Conservation (phyloP, 495 filamentous ascomycete genomes). For the Lentithecium fluviatile region DNA sequence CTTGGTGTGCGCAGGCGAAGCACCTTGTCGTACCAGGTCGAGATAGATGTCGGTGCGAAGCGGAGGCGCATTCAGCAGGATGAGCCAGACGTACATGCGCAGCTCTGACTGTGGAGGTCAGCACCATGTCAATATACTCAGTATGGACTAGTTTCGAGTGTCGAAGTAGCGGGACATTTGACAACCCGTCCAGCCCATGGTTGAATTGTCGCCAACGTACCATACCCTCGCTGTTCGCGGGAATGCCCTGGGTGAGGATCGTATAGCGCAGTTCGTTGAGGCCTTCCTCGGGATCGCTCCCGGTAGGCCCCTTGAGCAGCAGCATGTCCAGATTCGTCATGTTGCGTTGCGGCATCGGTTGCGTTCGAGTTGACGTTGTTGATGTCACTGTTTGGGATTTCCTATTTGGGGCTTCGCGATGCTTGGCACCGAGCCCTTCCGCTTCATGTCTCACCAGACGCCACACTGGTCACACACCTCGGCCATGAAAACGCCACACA, state of each 20-base stretch:
- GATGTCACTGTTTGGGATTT: not conserved
- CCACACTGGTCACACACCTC: too few species aligned
- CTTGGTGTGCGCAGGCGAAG: conserved; percentile 91
- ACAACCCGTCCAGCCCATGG: not conserved
- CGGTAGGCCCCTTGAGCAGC: conserved; percentile 66
- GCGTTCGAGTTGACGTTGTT: not conserved
- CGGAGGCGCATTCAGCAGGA: conserved; percentile 81
- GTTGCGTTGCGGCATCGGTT: too few species aligned
- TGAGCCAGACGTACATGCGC: conserved; percentile 93
- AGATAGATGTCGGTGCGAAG: conserved; percentile 85
- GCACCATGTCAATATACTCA: conserved; percentile 15
- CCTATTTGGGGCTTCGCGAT: not conserved
- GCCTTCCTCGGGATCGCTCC: conserved; percentile 62
- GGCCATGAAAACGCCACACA: too few species aligned
- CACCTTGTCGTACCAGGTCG: conserved; percentile 83
- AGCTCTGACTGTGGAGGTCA: conserved; percentile 67
- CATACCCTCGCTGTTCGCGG: conserved; percentile 87
- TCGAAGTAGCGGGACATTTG: not conserved
- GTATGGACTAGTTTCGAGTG: not conserved
- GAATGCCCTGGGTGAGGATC: conserved; percentile 74
- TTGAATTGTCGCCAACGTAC: conserved; percentile 49
- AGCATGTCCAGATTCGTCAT: conserved; percentile 35
- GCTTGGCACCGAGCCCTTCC: too few species aligned
- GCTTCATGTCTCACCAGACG: too few species aligned
- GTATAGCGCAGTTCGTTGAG: conserved; percentile 73